phyloP scores from a whole-genome alignment of 306 rosid genomes.

The Vicia faba region DNA sequence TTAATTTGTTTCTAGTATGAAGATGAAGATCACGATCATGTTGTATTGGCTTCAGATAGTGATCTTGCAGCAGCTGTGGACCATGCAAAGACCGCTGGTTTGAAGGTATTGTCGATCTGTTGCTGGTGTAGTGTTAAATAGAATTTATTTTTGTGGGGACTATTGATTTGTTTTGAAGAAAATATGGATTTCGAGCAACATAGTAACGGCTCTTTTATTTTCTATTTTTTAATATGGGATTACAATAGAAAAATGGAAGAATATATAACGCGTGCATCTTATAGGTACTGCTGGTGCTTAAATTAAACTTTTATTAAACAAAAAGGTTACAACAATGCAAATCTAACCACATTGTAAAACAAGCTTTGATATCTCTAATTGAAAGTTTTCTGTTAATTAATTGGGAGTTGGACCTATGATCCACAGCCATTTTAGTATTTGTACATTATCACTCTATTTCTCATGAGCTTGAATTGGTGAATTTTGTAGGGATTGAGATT shows the following conservation, averaged over 20 bases:
- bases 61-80: slow-evolving; percentile 92
- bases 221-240: neutral
- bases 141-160: neutral
- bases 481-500: slow-evolving; percentile 76
- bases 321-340: slow-evolving; percentile 7
- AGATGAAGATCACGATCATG: slow-evolving; percentile 89
- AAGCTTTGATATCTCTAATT: slow-evolving; percentile 7
- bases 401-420: neutral
- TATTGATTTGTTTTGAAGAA: slow-evolving; percentile 23
- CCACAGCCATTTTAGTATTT: slow-evolving; percentile 12
- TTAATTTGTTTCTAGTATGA: slow-evolving; percentile 65
- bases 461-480: slow-evolving; percentile 34
- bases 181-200: slow-evolving; percentile 7
- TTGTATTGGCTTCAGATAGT: slow-evolving; percentile 80
- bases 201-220: neutral
- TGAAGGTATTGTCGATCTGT: slow-evolving; percentile 66
- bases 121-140: neutral
- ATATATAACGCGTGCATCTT: neutral
- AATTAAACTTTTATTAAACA: slow-evolving; percentile 7
- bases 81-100: slow-evolving; percentile 82
- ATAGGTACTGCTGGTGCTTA: neutral
- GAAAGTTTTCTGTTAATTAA: slow-evolving; percentile 8
- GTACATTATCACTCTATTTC: neutral
- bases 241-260: slow-evolving; percentile 1
- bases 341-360: no score